Conservation (phyloP, 208 protist genomes). For the Lotmaria passim region DNA sequence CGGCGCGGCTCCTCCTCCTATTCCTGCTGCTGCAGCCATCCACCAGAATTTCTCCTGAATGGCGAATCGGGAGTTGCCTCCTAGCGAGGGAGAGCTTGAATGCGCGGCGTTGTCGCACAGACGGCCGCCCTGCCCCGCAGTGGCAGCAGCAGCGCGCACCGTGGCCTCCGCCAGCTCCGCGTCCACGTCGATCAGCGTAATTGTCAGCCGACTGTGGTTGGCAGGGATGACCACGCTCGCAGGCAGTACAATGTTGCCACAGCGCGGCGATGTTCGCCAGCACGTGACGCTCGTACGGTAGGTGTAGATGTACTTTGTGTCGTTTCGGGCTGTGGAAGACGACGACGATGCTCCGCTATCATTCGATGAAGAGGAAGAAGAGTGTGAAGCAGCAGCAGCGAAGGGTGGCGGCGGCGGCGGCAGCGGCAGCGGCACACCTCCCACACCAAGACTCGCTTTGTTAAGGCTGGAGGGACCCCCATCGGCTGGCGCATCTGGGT, state of each 20-base stretch:
- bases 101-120: not conserved
- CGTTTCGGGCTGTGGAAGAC: slow-evolving; percentile 2
- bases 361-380: slow-evolving; percentile 1
- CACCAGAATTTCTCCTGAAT: no score
- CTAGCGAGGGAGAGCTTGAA: no score
- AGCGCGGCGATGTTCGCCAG: slow-evolving; percentile 42
- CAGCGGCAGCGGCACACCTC: no score
- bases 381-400: not conserved
- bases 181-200: slow-evolving; percentile 66
- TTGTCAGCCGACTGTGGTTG: slow-evolving; percentile 45
- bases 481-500: no score
- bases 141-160: not conserved
- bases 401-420: no score
- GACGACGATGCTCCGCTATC: slow-evolving; percentile 2
- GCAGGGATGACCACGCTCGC: slow-evolving; percentile 46
- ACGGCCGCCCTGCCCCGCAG: no score
- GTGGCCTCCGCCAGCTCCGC: slow-evolving; percentile 57
- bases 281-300: slow-evolving; percentile 62
- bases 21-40: no score
- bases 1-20: no score
- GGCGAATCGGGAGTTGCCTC: no score
- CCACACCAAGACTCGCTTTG: not conserved
- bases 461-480: no score
- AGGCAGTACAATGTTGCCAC: slow-evolving; percentile 68
- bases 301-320: slow-evolving; percentile 33